phyloP scores from a whole-genome alignment of 192 early-diverging fungal genomes.

The Backusella luteola region DNA sequence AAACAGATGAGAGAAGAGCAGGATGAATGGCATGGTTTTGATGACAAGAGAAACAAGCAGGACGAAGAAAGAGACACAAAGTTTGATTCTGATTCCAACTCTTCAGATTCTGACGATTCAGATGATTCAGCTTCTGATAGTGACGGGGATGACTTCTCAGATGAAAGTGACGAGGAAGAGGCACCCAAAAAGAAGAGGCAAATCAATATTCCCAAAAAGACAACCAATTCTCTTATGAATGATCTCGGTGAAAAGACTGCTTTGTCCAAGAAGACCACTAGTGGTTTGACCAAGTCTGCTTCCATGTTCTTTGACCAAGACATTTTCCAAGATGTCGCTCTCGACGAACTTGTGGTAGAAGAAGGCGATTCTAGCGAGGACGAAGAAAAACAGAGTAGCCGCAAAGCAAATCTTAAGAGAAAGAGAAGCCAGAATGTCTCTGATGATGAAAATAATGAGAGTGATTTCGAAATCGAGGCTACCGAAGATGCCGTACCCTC shows the following conservation, averaged over 20 bases:
- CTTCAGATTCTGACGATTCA: constrained; percentile 7
- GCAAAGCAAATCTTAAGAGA: constrained; percentile 25
- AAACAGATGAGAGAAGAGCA: constrained; percentile 66
- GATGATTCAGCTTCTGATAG: constrained; percentile 41
- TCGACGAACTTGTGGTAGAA: constrained; percentile 52
- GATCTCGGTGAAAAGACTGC: constrained; percentile 57
- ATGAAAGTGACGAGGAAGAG: constrained; percentile 28
- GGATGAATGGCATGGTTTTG: constrained; percentile 67
- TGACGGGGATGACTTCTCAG: constrained; percentile 39
- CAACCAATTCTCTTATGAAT: constrained; percentile 47
- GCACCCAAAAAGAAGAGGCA: constrained; percentile 28
- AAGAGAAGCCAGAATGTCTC: constrained; percentile 50
- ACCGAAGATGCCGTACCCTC: constrained; percentile 26
- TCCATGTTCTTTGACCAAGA: constrained; percentile 97
- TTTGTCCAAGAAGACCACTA: constrained; percentile 41
- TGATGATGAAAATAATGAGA: constrained; percentile 44
- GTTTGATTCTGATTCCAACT: constrained; percentile 14
- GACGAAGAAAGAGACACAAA: constrained; percentile 11
- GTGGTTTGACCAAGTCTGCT: constrained; percentile 76
- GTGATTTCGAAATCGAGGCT: constrained; percentile 60
- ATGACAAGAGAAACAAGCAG: constrained; percentile 49
- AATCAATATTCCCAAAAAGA: constrained; percentile 41
- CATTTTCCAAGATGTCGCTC: constrained; percentile 72
- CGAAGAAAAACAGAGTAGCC: constrained; percentile 14
- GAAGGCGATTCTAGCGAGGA: constrained; percentile 54